Percentiles rank a stretch among this genome's conserved stretches.
phyloP scores from a whole-genome alignment of 192 early-diverging fungal genomes.

The Linderina pennispora region DNA sequence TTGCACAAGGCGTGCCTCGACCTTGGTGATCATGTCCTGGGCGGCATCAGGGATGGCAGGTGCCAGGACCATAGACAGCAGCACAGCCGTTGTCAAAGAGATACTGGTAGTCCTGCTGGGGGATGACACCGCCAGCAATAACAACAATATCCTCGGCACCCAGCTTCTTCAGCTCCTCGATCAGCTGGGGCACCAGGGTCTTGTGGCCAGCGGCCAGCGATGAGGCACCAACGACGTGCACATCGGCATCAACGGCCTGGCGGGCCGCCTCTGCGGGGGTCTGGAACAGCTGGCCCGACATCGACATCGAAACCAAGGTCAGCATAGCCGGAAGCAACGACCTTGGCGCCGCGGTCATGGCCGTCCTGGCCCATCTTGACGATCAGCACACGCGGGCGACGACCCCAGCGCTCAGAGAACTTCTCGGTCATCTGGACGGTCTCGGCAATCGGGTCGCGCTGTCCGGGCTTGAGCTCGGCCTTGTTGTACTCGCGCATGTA shows the following conservation, averaged over 20 bases:
- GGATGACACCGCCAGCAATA: conserved; percentile 83
- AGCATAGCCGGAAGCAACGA: conserved; percentile 83
- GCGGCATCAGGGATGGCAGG: conserved; percentile 79
- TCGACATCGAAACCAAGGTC: conserved; percentile 92
- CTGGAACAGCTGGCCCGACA: conserved; percentile 82
- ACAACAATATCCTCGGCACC: conserved; percentile 70
- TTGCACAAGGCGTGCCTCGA: conserved; percentile 40
- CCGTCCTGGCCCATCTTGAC: conserved; percentile 95
- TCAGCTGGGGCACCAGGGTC: conserved; percentile 74
- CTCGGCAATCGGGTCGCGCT: conserved; percentile 52
- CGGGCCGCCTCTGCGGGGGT: conserved; percentile 85
- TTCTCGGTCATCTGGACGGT: conserved; percentile 59
- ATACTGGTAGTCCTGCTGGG: conserved; percentile 81
- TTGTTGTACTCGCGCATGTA: conserved; percentile 77
- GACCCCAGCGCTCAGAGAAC: conserved; percentile 67
- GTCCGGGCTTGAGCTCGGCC: conserved; percentile 12
- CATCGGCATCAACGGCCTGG: conserved; percentile 85
- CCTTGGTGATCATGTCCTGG: conserved; percentile 69
- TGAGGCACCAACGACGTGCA: conserved; percentile 81
- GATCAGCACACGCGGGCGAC: conserved; percentile 82
- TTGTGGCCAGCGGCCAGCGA: conserved; percentile 89
- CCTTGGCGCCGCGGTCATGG: conserved; percentile 91
- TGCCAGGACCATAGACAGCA: conserved; percentile 84
- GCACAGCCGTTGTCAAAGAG: conserved; percentile 73
- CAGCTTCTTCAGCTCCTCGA: conserved; percentile 68